Evolutionary conservation across 345 rosid genomes (phyloP), one percentile per base, ranked within the genome.

Genomic region (Bruguiera sexangula): DNA sequence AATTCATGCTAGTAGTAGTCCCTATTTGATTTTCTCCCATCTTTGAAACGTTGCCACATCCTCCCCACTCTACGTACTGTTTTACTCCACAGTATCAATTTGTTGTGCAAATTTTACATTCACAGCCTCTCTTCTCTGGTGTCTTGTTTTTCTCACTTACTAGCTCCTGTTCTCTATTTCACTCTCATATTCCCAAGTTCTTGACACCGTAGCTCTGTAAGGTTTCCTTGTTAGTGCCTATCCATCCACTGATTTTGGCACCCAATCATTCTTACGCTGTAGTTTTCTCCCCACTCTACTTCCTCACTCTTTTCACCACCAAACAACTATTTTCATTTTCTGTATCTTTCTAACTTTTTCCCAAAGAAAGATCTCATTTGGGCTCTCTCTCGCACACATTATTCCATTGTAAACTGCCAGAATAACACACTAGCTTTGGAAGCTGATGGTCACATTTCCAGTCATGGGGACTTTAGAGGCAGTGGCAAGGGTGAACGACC

Each of bases 401-500:
- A 26, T 34, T 52, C 8, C 29, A 8, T 51, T 31, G 27, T 19
- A 43, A 32, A 11, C 51, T 55, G 59, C 58, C 60, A 50, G 24
- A 37, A 53, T 7, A 56, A 27, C 24, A 8, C 24, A 62, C 26
- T 11, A 18, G 9, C 57, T 26, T 56, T 56, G 60, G 10, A 55
- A n/a, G 46, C 30, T 71, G 31, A 31, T 60, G 66, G 36, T 56
- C 39, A 24, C 32, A 6, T 31, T 61, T 46, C 37, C 6, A 30
- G 31, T 31, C 50, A 78, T 67, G 79, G 78, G 67, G 36, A 60
- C 68, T 20, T 55, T 75, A 71, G 59, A 73, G 60, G 55, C 75
- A 71, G 59, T 70, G 63, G 65, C 73, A 51, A 71, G 70, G 58
- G 30, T 67, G 27, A 50, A 76, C n/a, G 83, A 77, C n/a, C 74